Evolutionary conservation across 2,329 filamentous ascomycete genomes (phyloP).

Genomic region (Penicillium sp.): DNA sequence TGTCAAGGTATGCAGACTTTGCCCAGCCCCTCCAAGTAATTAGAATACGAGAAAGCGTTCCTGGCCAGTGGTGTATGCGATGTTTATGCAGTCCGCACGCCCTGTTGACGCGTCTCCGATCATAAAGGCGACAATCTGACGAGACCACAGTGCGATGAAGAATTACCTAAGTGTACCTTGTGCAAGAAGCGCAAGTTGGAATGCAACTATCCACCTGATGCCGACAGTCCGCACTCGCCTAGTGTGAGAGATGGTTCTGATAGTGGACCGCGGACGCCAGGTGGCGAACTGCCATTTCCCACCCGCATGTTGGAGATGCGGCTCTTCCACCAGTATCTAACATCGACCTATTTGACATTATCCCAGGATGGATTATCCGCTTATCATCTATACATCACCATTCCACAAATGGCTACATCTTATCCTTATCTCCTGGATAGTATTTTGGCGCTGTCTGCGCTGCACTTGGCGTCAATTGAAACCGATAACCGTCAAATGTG

Average conservation of each 20-base stretch:
- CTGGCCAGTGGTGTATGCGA: neutral
- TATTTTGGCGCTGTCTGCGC: conserved; percentile 45
- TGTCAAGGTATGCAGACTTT: conserved; percentile 8
- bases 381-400: conserved; percentile 35
- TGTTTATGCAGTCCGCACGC: neutral
- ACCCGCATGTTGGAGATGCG: conserved; percentile 36
- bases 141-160: conserved; percentile 37
- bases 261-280: conserved; percentile 8
- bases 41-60: neutral
- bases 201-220: conserved; percentile 36
- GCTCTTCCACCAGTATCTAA: conserved; percentile 41
- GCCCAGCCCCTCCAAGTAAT: neutral
- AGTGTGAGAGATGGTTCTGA: conserved; percentile 22
- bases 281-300: conserved; percentile 14
- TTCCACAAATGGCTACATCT: conserved; percentile 41
- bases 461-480: conserved; percentile 45
- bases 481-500: conserved; percentile 30
- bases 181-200: conserved; percentile 39
- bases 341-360: conserved; percentile 36
- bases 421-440: conserved; percentile 48
- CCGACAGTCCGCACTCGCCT: conserved; percentile 25
- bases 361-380: conserved; percentile 31
- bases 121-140: neutral
- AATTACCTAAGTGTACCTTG: conserved; percentile 35
- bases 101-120: neutral